phyloP scores from a whole-genome alignment of 140 eudicot genomes.

The Flaveria floridana region DNA sequence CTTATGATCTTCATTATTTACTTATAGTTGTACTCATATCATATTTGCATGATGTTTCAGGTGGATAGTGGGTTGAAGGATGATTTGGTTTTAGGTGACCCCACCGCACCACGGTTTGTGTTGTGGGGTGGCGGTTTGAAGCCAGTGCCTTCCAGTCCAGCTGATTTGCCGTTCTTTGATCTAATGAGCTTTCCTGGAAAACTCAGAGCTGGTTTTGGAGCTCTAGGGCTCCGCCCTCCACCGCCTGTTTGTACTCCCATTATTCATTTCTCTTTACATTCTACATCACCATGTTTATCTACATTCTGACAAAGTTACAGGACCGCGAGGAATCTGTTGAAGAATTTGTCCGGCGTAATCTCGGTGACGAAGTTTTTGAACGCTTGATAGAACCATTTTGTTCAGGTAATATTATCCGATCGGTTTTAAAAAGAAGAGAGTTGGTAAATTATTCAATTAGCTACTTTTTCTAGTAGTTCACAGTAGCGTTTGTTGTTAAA shows the following conservation, averaged over 20 bases:
- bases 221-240: conserved; percentile 81
- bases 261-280: conserved; percentile 21
- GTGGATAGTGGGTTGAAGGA: conserved; percentile 90
- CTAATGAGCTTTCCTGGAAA: conserved; percentile 89
- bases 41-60: conserved; percentile 32
- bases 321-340: conserved; percentile 90
- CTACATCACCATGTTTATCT: conserved; percentile 9
- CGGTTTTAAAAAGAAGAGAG: not conserved
- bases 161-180: conserved; percentile 82
- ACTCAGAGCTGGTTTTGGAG: conserved; percentile 95
- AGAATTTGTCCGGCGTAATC: conserved; percentile 93
- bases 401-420: conserved; percentile 53
- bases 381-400: conserved; percentile 97
- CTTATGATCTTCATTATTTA: conserved; percentile 15
- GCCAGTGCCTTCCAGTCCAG: conserved; percentile 78
- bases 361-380: conserved; percentile 89
- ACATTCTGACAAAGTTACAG: conserved; percentile 62
- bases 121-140: conserved; percentile 76
- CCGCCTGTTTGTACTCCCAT: conserved; percentile 69
- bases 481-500: not conserved
- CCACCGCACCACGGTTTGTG: conserved; percentile 89
- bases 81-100: conserved; percentile 90
- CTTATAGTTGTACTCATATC: conserved; percentile 9
- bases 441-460: not conserved
- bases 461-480: not conserved